Evolutionary conservation across 106 monocot species (phyloP), one percentile per base, ranked within the genome.

Genomic region (Vanilla planifolia): DNA sequence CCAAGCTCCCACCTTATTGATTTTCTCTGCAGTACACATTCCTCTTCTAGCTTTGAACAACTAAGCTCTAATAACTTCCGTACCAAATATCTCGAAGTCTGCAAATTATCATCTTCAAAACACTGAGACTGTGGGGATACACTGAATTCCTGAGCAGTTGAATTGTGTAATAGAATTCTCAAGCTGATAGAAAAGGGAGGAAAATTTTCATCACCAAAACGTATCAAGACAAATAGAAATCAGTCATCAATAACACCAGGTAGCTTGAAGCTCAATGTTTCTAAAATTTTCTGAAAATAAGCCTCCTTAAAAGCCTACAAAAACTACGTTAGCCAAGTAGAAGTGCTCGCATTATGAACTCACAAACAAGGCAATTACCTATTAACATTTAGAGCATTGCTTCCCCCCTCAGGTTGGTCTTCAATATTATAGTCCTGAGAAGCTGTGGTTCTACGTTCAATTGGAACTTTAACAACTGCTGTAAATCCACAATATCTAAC

Each of bases 1-100:
- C 95, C 95, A 16, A 95, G 81, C 59, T 95, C 95, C 95, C 95
- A 95, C 53, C 89, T 78, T 40, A 95, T 80, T 15, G 61, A 73
- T 22, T 43, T 80, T 63, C 46, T 81, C 43, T 67, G 51, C 41
- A 70, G 72, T 15, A 25, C 60, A 64, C 45, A 43, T 51, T 81
- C 76, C 45, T 32, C 67, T 73, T 88, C 69, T 66, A 88, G 61
- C 70, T 75, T 93, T 40, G 11, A 24, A 21, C 88, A 61, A 46
- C 84, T 85, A 37, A 79, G 73, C 55, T 55, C 37, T 63, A 93
- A 34, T 55, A 88, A 50, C 58, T 78, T 79, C 46, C 42, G 57
- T 37, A 82, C 69, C 7, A 71, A 69, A 24, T 48, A 51, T 51
- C 37, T 73, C 14, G 33, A 52, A 46, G 73, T 58, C 9, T 67